Base-by-base conservation (phyloP, 108 stramenopile species). In the Fragilariopsis cylindrus region DNA sequence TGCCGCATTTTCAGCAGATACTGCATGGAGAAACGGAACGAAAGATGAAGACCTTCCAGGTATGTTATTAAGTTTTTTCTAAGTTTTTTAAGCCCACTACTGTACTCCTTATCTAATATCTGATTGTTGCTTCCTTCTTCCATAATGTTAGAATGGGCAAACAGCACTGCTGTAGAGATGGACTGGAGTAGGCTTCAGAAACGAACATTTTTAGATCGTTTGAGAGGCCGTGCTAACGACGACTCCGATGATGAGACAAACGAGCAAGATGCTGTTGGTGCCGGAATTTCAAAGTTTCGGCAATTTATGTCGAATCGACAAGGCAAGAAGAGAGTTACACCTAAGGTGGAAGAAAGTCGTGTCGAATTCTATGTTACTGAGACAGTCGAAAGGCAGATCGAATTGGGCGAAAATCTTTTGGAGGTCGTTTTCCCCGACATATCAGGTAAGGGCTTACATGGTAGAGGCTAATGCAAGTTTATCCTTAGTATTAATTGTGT, bases 161-260 rank as follows among this genome's bases (percentile, higher is more conserved):
- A 89, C 58, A 89, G 90, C 65, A 87, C 92, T 9, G 84, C 89
- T 41, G 81, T 91, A 15, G 92, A 94, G 62, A 87, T 94, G 90
- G 90, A 94, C 65, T 94, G 92, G 92, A 94, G 91, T 69, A 90
- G 78, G 52, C 84, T 94, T 18, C 87, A 88, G 57, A 91, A 88
- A 63, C 85, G 88, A 15, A 82, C 90, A 13, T 87, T 89, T 76
- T 70, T 88, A n/a, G 92, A 89, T 66, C 87, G 82, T 50, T 56
- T 93, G 18, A 76, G 71, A 12, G 84, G 84, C 12, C 85, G 77
- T n/a, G 83, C 55, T 46, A 73, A 73, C 41, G 84, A 68, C 7
- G 75, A 79, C 48, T 82, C 77, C 30, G 85, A 86, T 6, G 85
- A 85, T 69, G 85, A 83, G 3, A 75, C 72, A 15, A 79, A 62